phyloP scores from a whole-genome alignment of 106 monocot genomes.

The Allium fistulosum region DNA sequence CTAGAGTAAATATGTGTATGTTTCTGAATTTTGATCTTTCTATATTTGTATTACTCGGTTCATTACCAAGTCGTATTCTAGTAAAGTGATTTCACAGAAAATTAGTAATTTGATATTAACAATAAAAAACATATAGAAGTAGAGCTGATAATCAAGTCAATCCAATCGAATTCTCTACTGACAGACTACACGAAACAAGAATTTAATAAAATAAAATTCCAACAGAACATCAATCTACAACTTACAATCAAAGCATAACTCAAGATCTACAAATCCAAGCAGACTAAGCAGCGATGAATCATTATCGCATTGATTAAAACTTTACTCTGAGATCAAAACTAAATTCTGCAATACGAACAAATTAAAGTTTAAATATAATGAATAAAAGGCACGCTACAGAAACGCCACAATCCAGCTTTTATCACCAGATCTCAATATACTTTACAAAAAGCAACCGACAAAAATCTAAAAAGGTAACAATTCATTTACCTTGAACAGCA shows the following conservation, averaged over 20 bases:
- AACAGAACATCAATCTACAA: neutral
- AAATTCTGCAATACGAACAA: neutral
- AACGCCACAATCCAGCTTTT: conserved; percentile 11
- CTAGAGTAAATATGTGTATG: too few species aligned
- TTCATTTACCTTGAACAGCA: neutral
- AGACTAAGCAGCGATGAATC: neutral
- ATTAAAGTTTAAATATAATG: too few species aligned
- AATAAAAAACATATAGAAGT: too few species aligned
- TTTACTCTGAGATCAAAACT: neutral
- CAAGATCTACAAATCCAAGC: neutral
- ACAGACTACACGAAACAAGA: too few species aligned
- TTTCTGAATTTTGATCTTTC: too few species aligned
- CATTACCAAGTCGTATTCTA: too few species aligned
- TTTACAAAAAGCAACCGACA: neutral
- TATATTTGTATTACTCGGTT: too few species aligned
- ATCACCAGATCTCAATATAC: neutral
- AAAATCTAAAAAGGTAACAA: neutral
- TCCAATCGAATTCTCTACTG: too few species aligned
- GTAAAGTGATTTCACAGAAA: too few species aligned
- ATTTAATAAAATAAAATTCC: too few species aligned
- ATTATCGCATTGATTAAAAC: neutral
- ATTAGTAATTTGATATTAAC: too few species aligned
- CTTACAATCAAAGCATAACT: neutral
- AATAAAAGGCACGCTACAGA: neutral
- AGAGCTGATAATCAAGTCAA: too few species aligned